Percentiles rank a stretch among this genome's conserved stretches.
These are phyloP conservation scores for Paulownia fortunei DNA, from an alignment of 257 asterid species.

Conservation along the genomic window DNA sequence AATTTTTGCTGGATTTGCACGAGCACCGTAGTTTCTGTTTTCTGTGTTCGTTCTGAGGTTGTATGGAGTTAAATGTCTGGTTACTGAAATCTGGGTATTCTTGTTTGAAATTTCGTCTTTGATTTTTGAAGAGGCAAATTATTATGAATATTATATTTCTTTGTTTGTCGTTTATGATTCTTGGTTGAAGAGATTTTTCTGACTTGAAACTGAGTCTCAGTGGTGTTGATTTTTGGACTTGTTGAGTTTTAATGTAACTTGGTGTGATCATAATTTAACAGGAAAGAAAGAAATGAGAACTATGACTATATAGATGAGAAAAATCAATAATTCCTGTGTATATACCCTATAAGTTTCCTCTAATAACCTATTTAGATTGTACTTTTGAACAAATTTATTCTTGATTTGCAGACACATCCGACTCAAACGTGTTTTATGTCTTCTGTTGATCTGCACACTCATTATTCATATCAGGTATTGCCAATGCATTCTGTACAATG, in stretches of 20 bases:
- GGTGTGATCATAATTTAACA: neutral
- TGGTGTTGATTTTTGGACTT: neutral
- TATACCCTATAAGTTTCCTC: neutral
- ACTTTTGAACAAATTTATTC: neutral
- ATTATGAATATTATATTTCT: neutral
- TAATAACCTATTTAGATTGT: neutral
- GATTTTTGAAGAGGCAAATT: neutral
- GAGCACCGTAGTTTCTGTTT: neutral
- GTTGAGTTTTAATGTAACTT: neutral
- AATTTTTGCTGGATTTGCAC: neutral
- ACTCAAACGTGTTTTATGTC: conserved; percentile 86
- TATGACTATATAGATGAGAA: neutral
- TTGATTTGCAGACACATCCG: conserved; percentile 79
- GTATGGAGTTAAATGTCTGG: neutral
- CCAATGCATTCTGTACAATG: neutral
- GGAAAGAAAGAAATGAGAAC: neutral
- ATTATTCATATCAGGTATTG: conserved; percentile 82
- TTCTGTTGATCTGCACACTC: conserved; percentile 84
- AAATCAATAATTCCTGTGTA: neutral
- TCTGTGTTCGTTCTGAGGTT: neutral
- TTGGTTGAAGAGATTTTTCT: neutral
- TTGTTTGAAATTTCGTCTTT: conserved; percentile 1
- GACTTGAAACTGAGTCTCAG: neutral
- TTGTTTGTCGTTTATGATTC: neutral
- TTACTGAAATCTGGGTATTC: neutral